Evolutionary conservation across 208 protist genomes (phyloP), one percentile per base, ranked within the genome.

Genomic region (Porcisia hertigi): DNA sequence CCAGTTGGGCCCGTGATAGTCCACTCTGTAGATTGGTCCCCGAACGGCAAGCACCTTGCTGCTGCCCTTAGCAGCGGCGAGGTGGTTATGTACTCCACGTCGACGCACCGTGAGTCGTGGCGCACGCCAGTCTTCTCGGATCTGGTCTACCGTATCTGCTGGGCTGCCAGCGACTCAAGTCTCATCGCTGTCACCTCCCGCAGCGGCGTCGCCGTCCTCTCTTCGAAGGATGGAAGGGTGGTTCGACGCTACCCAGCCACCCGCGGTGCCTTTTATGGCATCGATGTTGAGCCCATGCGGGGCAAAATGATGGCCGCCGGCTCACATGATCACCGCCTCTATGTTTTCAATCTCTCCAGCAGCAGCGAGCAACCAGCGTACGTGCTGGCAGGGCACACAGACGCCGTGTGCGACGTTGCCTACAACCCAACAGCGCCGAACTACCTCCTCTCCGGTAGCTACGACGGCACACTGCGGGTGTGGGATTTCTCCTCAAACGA

Each of bases 391-490:
- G 94, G 92, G 7, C 97, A 99, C 82, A 89, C 58, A 2, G 94
- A 87, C 36, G 75, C 87, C 12, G 92, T 95, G 36, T 92, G 82
- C 64, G 87, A 94, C 77, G 86, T 98, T 11, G 75, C 83, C 64
- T 98, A 81, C 76, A 95, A 94, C 79, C 90, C 89, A 0, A 79
- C 86, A 58, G 84, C 94, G n/a, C 79, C 86, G 54, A 60, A 88
- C 53, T 88, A 94, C 69, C 74, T 99, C 12, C 82, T 95, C 16
- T 94, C 90, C 39, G 87, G 90, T 64, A 91, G 89, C 75, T 87
- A 98, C 82, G 97, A 99, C 76, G 77, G 83, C 60, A 97, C 95
- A 23, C 69, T 97, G 59, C 88, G 95, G 16, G 84, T 99, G 73
- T 99, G 96, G 96, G 93, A 97, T 71, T 34, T 97, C 58, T 86